Conservation (phyloP, 1,139 yeast species). For the Nakaseomyces delphensis region DNA sequence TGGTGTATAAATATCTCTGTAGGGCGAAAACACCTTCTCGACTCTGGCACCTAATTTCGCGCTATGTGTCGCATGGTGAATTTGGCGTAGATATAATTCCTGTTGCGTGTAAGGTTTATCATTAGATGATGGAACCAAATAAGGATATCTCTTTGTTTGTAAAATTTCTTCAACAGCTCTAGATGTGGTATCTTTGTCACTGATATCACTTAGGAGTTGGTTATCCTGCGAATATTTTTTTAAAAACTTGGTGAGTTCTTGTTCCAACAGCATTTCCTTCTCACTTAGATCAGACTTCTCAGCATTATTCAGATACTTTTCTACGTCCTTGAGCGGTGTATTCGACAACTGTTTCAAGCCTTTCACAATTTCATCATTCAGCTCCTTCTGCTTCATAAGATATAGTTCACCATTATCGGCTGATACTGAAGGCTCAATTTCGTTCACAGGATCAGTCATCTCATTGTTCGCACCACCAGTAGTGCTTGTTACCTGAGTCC, state of each 20-base stretch:
- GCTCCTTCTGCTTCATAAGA: slow-evolving; percentile 22
- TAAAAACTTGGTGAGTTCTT: slow-evolving; percentile 24
- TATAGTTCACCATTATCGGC: slow-evolving; percentile 15
- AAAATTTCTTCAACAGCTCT: slow-evolving; percentile 9
- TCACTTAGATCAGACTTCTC: slow-evolving; percentile 9
- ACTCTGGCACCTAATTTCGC: slow-evolving; percentile 58
- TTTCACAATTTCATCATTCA: slow-evolving; percentile 21
- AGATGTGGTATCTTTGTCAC: slow-evolving; percentile 12
- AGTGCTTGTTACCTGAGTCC: background rate
- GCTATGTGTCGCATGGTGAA: slow-evolving; percentile 41
- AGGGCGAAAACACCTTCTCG: slow-evolving; percentile 49
- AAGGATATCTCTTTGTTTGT: slow-evolving; percentile 27
- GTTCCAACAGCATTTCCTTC: slow-evolving; percentile 28
- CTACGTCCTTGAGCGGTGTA: slow-evolving; percentile 14
- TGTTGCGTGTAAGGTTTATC: slow-evolving; percentile 57
- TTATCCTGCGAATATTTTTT: slow-evolving; percentile 23
- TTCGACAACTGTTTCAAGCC: slow-evolving; percentile 18
- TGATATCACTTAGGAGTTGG: slow-evolving; percentile 12
- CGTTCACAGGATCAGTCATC: background rate
- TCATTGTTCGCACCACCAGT: background rate
- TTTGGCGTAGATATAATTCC: slow-evolving; percentile 67
- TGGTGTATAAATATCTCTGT: slow-evolving; percentile 56
- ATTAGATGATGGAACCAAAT: slow-evolving; percentile 30
- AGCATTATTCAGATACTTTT: background rate
- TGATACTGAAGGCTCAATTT: background rate